Conservation (phyloP, 192 early-diverging fungal species). For the Funneliformis geosporum region DNA sequence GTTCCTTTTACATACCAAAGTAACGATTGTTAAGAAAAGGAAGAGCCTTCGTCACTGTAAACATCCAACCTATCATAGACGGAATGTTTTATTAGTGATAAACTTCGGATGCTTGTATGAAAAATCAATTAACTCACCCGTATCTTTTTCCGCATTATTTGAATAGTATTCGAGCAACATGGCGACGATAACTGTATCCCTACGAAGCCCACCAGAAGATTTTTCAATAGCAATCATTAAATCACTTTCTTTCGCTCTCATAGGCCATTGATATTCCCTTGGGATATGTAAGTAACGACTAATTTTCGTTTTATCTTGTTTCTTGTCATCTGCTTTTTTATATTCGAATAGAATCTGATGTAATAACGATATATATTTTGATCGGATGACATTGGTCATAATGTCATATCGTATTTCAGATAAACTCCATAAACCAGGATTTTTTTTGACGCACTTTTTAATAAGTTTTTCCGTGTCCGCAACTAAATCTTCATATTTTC, state of each 20-base stretch:
- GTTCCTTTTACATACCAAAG: background rate
- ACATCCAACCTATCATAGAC: background rate
- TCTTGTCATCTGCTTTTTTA: background rate
- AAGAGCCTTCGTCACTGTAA: background rate
- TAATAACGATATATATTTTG: background rate
- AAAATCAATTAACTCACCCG: too few relatives aligned
- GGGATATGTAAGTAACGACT: background rate
- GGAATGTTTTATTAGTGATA: too few relatives aligned
- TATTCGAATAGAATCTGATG: background rate
- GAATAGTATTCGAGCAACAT: conserved; percentile 8
- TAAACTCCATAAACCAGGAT: background rate
- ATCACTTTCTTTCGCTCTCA: background rate
- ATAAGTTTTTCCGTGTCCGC: background rate
- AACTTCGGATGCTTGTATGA: too few relatives aligned
- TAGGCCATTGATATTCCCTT: background rate
- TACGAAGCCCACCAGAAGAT: background rate
- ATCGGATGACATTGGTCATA: background rate
- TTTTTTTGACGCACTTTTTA: background rate
- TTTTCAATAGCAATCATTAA: background rate
- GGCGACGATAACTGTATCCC: background rate
- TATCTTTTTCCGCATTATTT: background rate
- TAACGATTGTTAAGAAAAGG: background rate
- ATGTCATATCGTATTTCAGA: background rate
- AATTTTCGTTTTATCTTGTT: background rate
- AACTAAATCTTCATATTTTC: background rate